Evolutionary conservation across 306 rosid genomes (phyloP).

Genomic region (Albizia julibrissin): DNA sequence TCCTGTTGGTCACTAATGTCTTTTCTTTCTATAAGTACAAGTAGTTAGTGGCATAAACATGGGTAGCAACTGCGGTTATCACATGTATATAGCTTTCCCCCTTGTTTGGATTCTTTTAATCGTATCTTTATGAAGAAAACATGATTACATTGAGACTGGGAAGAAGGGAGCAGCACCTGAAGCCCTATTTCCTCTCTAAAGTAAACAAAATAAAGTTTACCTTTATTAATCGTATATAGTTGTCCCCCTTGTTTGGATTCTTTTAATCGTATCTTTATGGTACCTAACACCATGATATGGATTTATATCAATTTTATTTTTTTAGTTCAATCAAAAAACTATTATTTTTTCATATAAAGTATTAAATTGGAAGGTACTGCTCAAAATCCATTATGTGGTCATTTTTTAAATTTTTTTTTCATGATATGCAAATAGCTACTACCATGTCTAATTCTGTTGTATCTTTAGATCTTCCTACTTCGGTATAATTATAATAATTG

Average conservation of each 20-base stretch:
- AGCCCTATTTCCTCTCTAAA: slow-evolving; percentile 6
- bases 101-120: background rate
- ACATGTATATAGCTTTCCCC: slow-evolving; percentile 53
- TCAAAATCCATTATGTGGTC: background rate
- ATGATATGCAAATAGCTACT: no score
- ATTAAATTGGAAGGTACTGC: background rate
- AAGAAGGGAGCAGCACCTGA: slow-evolving; percentile 4
- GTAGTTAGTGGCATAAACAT: slow-evolving; percentile 93
- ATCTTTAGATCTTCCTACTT: no score
- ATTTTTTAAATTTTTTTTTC: no score
- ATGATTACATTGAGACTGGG: background rate
- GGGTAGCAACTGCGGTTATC: slow-evolving; percentile 95
- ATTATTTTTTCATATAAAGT: background rate
- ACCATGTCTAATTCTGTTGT: no score
- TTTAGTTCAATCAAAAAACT: background rate
- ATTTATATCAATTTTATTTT: background rate
- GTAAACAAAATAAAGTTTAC: background rate
- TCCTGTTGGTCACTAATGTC: slow-evolving; percentile 27
- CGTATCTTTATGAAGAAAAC: background rate
- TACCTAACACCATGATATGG: no score
- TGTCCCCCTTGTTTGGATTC: no score
- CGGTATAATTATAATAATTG: no score
- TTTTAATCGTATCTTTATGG: no score
- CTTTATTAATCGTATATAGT: no score
- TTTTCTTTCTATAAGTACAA: slow-evolving; percentile 45